Evolutionary conservation across 495 filamentous ascomycete species (phyloP), one percentile per base, ranked within the genome.

Genomic region (Penicillium simplicissimum): DNA sequence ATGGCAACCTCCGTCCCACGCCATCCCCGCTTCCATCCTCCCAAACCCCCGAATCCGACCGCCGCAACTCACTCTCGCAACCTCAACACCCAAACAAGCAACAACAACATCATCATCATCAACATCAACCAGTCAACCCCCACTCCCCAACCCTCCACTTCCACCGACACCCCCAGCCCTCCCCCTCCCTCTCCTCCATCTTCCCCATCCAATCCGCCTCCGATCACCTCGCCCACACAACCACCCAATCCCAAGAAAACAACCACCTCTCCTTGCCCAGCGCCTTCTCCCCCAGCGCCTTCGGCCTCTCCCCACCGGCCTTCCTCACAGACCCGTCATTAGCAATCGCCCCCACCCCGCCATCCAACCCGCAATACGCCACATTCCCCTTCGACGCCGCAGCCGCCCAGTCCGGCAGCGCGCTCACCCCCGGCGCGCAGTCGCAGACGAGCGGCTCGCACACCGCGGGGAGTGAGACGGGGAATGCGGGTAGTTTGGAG

Each of bases 371-470:
- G 1, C 75, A 79, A 60, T 79, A 80, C 62, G 76, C 79, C 4
- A 79, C 72, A 4, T 81, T 79, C 60, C 75, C 77, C 52, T 80
- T 81, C 64, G 76, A 79, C 54, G 52, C 71, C 52, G 53, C 19
- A 17, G 21, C 52, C 1, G 34, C 33, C 11, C 61, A 65, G 35
- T 42, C 55, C 0, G 52, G 47, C 1, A 60, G 68, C 0, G 76
- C 69, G 7, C 49, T 72, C 3, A 79, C 77, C 0, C 78, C 78
- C 4, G 74, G 74, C 33, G 71, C 68, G 4, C 75, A 75, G 42
- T 76, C 72, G 8, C 76, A 79, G 43, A 68, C 73, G 8, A 73
- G 70, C 34, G 69, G 67, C 13, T 72, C 73, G 6, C 75, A 77
- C 42, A 69, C 71, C 23, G 65, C 58, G 11, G 61, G 65, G 1